phyloP scores from a whole-genome alignment of 2,329 filamentous ascomycete species.

The Penicillium rolfsii region DNA sequence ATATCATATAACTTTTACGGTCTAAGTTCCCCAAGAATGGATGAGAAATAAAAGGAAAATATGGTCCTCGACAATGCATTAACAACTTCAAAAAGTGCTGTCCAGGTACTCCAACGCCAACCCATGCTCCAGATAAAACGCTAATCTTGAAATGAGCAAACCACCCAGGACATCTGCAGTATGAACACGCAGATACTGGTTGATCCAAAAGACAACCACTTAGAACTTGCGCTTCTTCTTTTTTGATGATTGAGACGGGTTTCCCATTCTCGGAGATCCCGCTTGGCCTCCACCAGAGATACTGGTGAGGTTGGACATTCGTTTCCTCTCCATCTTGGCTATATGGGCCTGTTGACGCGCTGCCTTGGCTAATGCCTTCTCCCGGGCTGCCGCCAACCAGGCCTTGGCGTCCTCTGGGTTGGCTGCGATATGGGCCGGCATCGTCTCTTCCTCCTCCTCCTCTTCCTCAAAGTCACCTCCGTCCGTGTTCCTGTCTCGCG shows the following conservation, averaged over 20 bases:
- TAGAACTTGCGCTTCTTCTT: constrained; percentile 31
- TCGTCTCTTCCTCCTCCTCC: constrained; percentile 17
- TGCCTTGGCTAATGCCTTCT: constrained; percentile 16
- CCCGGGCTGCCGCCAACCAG: constrained; percentile 11
- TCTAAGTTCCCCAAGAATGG: not conserved
- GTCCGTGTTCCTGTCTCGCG: constrained; percentile 14
- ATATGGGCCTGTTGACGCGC: constrained; percentile 16
- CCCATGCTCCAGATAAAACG: constrained; percentile 20
- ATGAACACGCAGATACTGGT: constrained; percentile 1
- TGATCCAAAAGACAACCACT: not conserved
- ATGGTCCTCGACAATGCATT: not conserved
- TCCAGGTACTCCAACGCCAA: constrained; percentile 7
- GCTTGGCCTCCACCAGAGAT: constrained; percentile 34
- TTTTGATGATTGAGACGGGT: constrained; percentile 6
- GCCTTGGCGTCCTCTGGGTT: constrained; percentile 16
- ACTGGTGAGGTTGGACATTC: constrained; percentile 32
- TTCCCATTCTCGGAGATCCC: not conserved
- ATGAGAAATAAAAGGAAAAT: not conserved
- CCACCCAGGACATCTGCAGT: constrained; percentile 11
- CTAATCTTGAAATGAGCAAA: constrained; percentile 5
- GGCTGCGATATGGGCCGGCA: not conserved
- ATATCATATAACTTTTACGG: not conserved
- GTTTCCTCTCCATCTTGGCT: constrained; percentile 9
- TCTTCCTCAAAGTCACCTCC: constrained; percentile 9
- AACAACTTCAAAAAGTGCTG: not conserved